phyloP scores from a whole-genome alignment of 495 filamentous ascomycete species.

The Daldinia grandis region DNA sequence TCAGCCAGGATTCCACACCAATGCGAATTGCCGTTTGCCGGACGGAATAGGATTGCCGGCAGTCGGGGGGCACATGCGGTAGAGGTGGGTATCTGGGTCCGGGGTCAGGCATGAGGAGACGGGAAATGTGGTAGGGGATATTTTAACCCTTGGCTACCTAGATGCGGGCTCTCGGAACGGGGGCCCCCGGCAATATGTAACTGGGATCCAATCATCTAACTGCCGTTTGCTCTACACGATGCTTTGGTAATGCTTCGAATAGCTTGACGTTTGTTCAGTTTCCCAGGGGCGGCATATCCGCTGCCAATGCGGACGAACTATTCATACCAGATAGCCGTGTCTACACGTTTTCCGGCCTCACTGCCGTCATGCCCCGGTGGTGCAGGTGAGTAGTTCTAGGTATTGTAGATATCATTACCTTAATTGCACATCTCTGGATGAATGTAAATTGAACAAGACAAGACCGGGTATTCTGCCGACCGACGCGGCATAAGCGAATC shows the following conservation, averaged over 20 bases:
- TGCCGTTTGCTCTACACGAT: slow-evolving; percentile 27
- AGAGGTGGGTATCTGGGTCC: slow-evolving; percentile 18
- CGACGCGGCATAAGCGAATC: slow-evolving; percentile 37
- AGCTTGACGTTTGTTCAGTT: slow-evolving; percentile 4
- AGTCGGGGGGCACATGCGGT: slow-evolving; percentile 16
- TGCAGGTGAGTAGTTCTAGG: slow-evolving; percentile 17
- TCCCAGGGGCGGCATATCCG: slow-evolving; percentile 12
- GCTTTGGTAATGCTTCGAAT: slow-evolving; percentile 20
- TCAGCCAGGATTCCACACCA: not conserved
- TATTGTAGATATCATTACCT: slow-evolving; percentile 21
- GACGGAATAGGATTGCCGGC: slow-evolving; percentile 22
- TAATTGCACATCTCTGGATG: slow-evolving; percentile 37
- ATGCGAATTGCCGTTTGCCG: slow-evolving; percentile 6
- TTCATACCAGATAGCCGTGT: not conserved
- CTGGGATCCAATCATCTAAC: slow-evolving; percentile 34
- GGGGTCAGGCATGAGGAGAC: slow-evolving; percentile 17
- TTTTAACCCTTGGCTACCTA: slow-evolving; percentile 8
- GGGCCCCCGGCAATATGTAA: slow-evolving; percentile 11
- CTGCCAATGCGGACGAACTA: not conserved
- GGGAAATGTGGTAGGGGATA: slow-evolving; percentile 18
- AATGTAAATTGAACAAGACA: slow-evolving; percentile 33
- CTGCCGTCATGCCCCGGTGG: slow-evolving; percentile 15
- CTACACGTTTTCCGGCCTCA: not conserved
- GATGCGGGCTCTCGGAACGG: slow-evolving; percentile 32
- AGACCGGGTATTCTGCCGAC: slow-evolving; percentile 27